Evolutionary conservation across 177 flowering plant genomes (phyloP).

Genomic region (Vitis hybrid): DNA sequence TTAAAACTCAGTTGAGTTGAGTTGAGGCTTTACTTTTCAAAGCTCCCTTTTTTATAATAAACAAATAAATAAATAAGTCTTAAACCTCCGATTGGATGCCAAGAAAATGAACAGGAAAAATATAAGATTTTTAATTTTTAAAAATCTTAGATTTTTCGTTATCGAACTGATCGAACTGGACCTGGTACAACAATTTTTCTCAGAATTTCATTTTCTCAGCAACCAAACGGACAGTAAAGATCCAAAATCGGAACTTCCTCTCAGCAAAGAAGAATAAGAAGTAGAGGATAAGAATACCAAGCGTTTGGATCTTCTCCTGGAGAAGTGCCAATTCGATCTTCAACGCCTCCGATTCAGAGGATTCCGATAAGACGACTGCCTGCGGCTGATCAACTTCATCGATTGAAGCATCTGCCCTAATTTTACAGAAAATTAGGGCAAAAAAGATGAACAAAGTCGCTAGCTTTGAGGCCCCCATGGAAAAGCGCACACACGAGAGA

Average conservation of each 20-base stretch:
- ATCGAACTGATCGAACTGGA: too few species aligned
- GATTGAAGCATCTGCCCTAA: conserved; percentile 30
- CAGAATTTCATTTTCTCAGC: not conserved
- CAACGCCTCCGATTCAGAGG: conserved; percentile 36
- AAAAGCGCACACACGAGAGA: not conserved
- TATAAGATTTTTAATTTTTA: too few species aligned
- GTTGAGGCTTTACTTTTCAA: too few species aligned
- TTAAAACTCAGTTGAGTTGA: too few species aligned
- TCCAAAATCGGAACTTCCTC: not conserved
- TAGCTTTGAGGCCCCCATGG: conserved; percentile 43
- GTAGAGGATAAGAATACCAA: conserved; percentile 35
- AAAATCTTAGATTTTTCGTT: too few species aligned
- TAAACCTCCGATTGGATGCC: too few species aligned
- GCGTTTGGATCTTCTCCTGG: conserved; percentile 48
- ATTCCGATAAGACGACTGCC: conserved; percentile 18
- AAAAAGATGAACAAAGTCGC: conserved; percentile 20
- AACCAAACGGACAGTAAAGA: not conserved
- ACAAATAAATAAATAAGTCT: too few species aligned
- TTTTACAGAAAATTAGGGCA: conserved; percentile 19
- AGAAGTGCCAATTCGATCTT: conserved; percentile 56
- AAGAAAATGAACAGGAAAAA: too few species aligned
- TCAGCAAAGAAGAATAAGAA: not conserved
- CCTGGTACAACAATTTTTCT: not conserved
- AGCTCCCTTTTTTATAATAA: too few species aligned
- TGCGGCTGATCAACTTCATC: conserved; percentile 7